Evolutionary conservation across 306 rosid genomes (phyloP), one percentile per base, ranked within the genome.

Genomic region (Prunus mira): DNA sequence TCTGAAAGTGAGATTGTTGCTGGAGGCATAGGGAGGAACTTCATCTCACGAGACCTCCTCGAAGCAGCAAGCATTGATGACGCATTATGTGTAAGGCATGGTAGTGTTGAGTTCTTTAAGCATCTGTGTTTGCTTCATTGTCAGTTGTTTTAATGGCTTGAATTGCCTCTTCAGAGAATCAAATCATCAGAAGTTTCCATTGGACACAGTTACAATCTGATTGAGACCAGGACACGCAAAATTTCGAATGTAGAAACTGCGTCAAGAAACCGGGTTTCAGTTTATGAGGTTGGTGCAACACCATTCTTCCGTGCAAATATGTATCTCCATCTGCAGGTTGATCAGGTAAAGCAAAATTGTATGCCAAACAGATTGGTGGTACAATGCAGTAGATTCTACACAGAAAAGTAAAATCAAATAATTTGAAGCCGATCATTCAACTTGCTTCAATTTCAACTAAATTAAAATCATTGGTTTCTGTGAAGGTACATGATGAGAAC

Each of bases 261-360:
- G 9, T 92, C 99, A 0, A 82, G 78, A 78, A 87, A 84, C 30
- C 83, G 93, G 18, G 73, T 83, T 82, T 96, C 96, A 22, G 79
- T 88, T 47, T 65, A 74, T 46, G 89, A 87, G 82, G 78, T 89
- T 51, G 93, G 93, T 60, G 69, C 76, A 73, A 80, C 84, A 67
- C 92, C 97, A 69, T 91, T 85, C 73, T 89, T 89, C 78, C 97
- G 78, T 76, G 96, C 96, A 73, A 89, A 93, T 78, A 88, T 84
- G 93, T 91, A 87, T 77, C 86, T 85, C 73, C 96, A 89, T 87
- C 92, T 88, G 58, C 84, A 84, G 18, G 80, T 91, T 67, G 76
- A 81, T 72, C 97, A 93, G 91, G 96, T 78, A 83, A 78, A 38
- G 67, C 64, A n/a, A 34, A 8, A 49, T 19, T 51, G 64, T 66